Percentiles rank a stretch among this genome's conserved stretches.
Conservation (phyloP, 164 flowering plant species). For the Tetrastigma voinierianum region DNA sequence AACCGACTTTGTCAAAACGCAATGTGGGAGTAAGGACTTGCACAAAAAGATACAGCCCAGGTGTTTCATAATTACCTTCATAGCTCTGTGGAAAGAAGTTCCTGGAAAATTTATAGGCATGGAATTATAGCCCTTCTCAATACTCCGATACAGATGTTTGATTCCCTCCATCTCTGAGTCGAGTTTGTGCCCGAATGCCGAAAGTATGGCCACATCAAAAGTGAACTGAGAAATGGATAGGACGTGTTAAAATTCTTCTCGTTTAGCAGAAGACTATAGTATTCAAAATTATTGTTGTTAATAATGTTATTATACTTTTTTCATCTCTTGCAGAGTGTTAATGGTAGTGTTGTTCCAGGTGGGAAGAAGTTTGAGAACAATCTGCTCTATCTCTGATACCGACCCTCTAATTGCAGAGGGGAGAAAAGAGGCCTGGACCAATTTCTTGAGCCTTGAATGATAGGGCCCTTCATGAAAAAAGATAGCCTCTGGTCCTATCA, state of each 20-base stretch:
- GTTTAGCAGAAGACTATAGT: not conserved
- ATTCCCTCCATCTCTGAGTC: slow-evolving; percentile 47
- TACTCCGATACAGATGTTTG: slow-evolving; percentile 44
- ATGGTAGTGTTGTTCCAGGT: slow-evolving; percentile 44
- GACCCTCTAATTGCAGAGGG: slow-evolving; percentile 54
- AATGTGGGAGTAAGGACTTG: not conserved
- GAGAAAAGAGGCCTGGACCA: slow-evolving; percentile 65
- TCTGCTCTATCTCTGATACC: slow-evolving; percentile 51
- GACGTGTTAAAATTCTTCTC: not conserved
- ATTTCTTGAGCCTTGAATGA: slow-evolving; percentile 65
- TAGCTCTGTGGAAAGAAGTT: slow-evolving; percentile 61
- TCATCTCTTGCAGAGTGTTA: slow-evolving; percentile 74
- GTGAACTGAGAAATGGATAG: slow-evolving; percentile 42
- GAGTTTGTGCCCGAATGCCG: slow-evolving; percentile 48
- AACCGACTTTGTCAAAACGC: not conserved
- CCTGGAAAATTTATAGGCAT: slow-evolving; percentile 85
- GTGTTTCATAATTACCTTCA: slow-evolving; percentile 46
- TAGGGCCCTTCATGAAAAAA: slow-evolving; percentile 87
- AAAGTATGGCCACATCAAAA: slow-evolving; percentile 76
- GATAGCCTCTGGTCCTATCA: slow-evolving; percentile 79
- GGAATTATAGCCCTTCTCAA: slow-evolving; percentile 88
- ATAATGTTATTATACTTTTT: slow-evolving; percentile 40
- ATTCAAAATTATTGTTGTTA: no score
- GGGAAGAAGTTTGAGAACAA: slow-evolving; percentile 46
- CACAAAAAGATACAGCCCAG: no score